Evolutionary conservation across 495 filamentous ascomycete species (phyloP), one percentile per base, ranked within the genome.

Genomic region (Xylaria cubensis): DNA sequence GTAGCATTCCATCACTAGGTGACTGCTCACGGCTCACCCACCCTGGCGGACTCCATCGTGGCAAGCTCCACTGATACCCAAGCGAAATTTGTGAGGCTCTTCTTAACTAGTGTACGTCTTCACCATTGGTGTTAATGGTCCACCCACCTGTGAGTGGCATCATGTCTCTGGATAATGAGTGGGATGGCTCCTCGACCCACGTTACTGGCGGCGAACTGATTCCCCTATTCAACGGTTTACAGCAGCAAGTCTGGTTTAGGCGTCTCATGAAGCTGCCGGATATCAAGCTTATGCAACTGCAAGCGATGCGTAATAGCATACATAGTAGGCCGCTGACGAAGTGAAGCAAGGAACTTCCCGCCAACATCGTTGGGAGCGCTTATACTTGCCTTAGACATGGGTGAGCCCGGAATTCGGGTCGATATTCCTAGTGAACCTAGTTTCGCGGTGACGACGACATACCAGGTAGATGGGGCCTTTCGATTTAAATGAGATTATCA

Each of bases 41-140:
- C 21, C 17, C 50, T 56, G 4, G 12, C 12, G 34, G 21, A 19
- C 34, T 48, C 63, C 42, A 15, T 17, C 39, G 29, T 15, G 12
- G 19, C 13, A 17, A 64, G 5, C 63, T 48, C 39, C 63, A 48
- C 24, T 32, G 42, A 29, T 29, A 48, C 29, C 42, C 36, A 46
- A 65, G 24, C 63, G 63, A 67, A 15, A 34, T 39, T 53, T 36
- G n/a, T 56, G 48, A 67, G 65, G 50, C 48, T 67, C 65, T 42
- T 56, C 29, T 13, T 36, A 36, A 0, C 3, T 36, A 39, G 36
- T 39, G 5, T 39, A 44, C 44, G 42, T 8, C 48, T 41, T 44
- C 17, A 9, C 50, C n/a, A 29, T 21, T 41, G 17, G 41, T 17
- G 48, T 26, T 8, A 12, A 67, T 5, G 34, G 36, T 8, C 50